Base-by-base conservation (phyloP, 306 rosid genomes). In the Begonia masoniana region DNA sequence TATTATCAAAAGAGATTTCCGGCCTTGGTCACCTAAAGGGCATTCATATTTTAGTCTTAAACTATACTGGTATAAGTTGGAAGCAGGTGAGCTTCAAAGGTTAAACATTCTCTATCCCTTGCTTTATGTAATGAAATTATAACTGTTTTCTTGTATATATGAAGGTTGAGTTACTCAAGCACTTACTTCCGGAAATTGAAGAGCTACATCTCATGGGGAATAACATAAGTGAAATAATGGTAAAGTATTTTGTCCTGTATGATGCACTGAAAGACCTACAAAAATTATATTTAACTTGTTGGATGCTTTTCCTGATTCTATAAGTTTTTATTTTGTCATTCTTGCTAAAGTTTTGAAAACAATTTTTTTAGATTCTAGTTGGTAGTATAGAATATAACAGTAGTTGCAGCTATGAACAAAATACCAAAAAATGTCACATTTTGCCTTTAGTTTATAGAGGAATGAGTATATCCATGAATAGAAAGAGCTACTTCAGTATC, bases 161-260 rank as follows among this genome's bases (percentile, higher is more conserved):
- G 74, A 62, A 91, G 96, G 87, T 91, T 67, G 94, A 85, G 59
- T 59, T 69, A 58, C 82, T 85, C 63, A 69, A 78, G 55, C 70
- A 58, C 21, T 73, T 88, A 16, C 71, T 91, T 58, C 71, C 88
- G 65, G 58, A 74, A 60, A 66, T 91, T 41, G 96, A 85, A 75
- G 99, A 91, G 71, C 85, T 86, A 55, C 96, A 91, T 75, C 81
- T 86, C 24, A 71, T 86, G 88, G 86, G 86, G 51, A 91, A 86
- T 73, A 67, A 65, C 47, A 81, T 86, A 60, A 83, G 94, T 72
- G 62, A 62, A 63, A 69, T 86, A 61, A 52, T 59, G 84, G 97
- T 85, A 71, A 36, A 47, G 57, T 71, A n/a, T 48, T 45, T 59
- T 59, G 61, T 72, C 43, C 57, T 60, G 26, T 5, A 31, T 47